Percentiles rank a stretch among this genome's conserved stretches.
Conservation (phyloP, 164 flowering plant genomes). For the Sextonia rubra region DNA sequence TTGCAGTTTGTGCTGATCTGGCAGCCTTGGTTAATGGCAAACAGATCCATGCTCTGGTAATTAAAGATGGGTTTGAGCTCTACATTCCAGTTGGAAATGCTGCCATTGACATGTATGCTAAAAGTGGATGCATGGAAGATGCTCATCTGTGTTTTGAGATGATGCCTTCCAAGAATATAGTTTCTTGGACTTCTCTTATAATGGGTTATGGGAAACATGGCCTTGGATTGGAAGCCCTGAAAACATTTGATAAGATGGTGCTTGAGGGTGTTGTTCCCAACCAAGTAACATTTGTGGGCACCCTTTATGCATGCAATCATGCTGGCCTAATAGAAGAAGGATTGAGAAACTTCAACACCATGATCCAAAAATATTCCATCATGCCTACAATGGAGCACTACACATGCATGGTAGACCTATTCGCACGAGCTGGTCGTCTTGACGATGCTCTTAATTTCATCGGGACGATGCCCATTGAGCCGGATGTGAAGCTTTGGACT, state of each 20-base stretch:
- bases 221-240: conserved; percentile 27
- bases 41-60: conserved; percentile 30
- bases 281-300: conserved; percentile 36
- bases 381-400: conserved; percentile 42
- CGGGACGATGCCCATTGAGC: conserved; percentile 36
- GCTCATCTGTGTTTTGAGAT: conserved; percentile 26
- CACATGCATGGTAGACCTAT: conserved; percentile 45
- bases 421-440: conserved; percentile 29
- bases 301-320: conserved; percentile 42
- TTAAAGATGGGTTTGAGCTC: conserved; percentile 28
- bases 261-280: conserved; percentile 32
- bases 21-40: conserved; percentile 26
- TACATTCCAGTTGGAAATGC: conserved; percentile 35
- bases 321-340: conserved; percentile 38
- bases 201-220: conserved; percentile 40
- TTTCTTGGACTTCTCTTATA: conserved; percentile 46
- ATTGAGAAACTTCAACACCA: conserved; percentile 24
- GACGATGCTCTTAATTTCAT: conserved; percentile 30
- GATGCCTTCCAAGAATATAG: conserved; percentile 30
- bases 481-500: conserved; percentile 35
- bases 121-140: conserved; percentile 34
- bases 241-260: conserved; percentile 32
- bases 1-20: conserved; percentile 33
- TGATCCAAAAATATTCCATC: conserved; percentile 26
- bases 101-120: conserved; percentile 40